These are phyloP conservation scores for Gracilaria caudata DNA, from an alignment of 23 red algal genomes.

Conservation along the genomic window DNA sequence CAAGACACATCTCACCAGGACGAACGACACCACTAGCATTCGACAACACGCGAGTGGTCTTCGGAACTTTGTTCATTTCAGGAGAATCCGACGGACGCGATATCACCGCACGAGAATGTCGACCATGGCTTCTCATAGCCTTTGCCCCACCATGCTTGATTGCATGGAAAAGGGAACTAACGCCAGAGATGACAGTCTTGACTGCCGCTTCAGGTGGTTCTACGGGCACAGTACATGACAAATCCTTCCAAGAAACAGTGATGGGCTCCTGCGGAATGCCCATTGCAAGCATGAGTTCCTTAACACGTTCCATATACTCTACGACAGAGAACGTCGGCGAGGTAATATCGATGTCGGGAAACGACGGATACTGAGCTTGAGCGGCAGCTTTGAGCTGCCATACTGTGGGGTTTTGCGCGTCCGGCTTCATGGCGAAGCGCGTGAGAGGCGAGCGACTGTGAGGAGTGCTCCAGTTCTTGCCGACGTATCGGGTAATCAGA, in stretches of 20 bases:
- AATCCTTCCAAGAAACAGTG: conserved; percentile 37
- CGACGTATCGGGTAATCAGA: background rate
- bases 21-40: background rate
- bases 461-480: too few species aligned
- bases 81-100: background rate
- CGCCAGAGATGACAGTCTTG: conserved; percentile 30
- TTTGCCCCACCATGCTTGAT: conserved; percentile 45
- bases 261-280: conserved; percentile 31
- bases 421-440: background rate
- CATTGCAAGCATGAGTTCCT: conserved; percentile 14
- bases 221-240: conserved; percentile 47
- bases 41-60: background rate
- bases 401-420: background rate
- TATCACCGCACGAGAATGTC: background rate
- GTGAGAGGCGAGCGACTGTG: background rate
- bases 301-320: background rate
- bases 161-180: background rate
- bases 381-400: conserved; percentile 1
- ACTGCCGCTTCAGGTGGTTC: conserved; percentile 15
- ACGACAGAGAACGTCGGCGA: conserved; percentile 11
- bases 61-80: background rate
- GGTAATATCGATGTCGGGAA: conserved; percentile 30
- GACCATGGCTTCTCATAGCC: background rate
- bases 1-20: conserved; percentile 85
- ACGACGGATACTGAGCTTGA: conserved; percentile 16